These are phyloP conservation scores for Chlorella sp. DNA, from an alignment of 139 green algal species.

Conservation along the genomic window DNA sequence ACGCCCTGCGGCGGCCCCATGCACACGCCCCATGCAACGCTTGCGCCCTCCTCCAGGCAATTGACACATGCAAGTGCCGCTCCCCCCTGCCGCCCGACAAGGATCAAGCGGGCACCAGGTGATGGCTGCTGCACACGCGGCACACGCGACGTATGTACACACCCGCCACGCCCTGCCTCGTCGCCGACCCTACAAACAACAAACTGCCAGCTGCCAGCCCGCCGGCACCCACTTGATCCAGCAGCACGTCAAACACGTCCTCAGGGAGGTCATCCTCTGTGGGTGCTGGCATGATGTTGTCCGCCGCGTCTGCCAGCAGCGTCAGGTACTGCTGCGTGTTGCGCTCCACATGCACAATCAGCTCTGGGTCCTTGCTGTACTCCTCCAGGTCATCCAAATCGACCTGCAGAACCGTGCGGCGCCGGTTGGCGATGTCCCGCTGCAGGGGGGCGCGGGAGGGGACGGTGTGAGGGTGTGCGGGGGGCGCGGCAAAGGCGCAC, in stretches of 20 bases:
- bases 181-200: not conserved
- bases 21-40: too few relatives aligned
- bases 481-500: too few relatives aligned
- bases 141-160: too few relatives aligned
- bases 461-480: not conserved
- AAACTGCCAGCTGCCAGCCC: not conserved
- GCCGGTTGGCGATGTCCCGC: slow-evolving; percentile 93
- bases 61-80: too few relatives aligned
- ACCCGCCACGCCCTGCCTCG: not conserved
- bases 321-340: slow-evolving; percentile 86
- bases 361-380: slow-evolving; percentile 42
- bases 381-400: slow-evolving; percentile 82
- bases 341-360: slow-evolving; percentile 67
- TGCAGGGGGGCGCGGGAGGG: slow-evolving; percentile 45
- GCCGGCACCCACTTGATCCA: slow-evolving; percentile 61
- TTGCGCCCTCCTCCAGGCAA: too few relatives aligned
- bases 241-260: slow-evolving; percentile 88
- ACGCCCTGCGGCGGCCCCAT: too few relatives aligned
- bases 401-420: slow-evolving; percentile 70
- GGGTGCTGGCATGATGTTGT: slow-evolving; percentile 76
- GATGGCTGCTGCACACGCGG: too few relatives aligned
- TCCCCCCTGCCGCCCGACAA: too few relatives aligned
- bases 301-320: slow-evolving; percentile 85
- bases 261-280: slow-evolving; percentile 52
- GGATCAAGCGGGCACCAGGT: too few relatives aligned